Conservation (phyloP, 352 stramenopile species). For the Peronospora destructor region DNA sequence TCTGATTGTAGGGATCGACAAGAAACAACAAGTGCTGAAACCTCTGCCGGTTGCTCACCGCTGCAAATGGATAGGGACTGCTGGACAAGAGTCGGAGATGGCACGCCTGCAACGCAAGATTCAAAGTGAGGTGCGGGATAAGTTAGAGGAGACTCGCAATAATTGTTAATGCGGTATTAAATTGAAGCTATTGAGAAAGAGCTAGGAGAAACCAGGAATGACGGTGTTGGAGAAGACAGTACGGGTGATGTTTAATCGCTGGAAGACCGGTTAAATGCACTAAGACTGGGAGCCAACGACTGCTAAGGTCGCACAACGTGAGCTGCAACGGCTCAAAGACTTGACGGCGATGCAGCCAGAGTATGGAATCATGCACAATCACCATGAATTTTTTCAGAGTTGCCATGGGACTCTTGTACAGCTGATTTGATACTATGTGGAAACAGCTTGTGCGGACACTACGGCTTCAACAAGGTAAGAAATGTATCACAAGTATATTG, state of each 20-base stretch:
- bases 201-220: slow-evolving; percentile 28
- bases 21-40: slow-evolving; percentile 61
- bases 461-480: slow-evolving; percentile 81
- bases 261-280: slow-evolving; percentile 46
- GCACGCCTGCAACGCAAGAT: slow-evolving; percentile 59
- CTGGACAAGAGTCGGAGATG: slow-evolving; percentile 67
- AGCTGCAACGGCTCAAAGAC: slow-evolving; percentile 60
- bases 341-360: slow-evolving; percentile 75
- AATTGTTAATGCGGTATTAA: no score
- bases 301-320: slow-evolving; percentile 50
- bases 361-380: slow-evolving; percentile 75
- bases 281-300: slow-evolving; percentile 49
- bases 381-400: slow-evolving; percentile 77
- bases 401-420: slow-evolving; percentile 34
- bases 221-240: slow-evolving; percentile 28
- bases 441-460: no score
- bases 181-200: no score
- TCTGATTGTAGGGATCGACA: slow-evolving; percentile 40
- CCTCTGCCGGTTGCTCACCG: slow-evolving; percentile 34
- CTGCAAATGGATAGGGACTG: slow-evolving; percentile 40
- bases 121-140: slow-evolving; percentile 62
- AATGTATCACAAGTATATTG: slow-evolving; percentile 84
- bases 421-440: slow-evolving; percentile 48
- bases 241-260: slow-evolving; percentile 49
- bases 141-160: slow-evolving; percentile 57